These are phyloP conservation scores for Kalaharituber pfeilii DNA, from an alignment of 2,329 filamentous ascomycete genomes.

Conservation along the genomic window DNA sequence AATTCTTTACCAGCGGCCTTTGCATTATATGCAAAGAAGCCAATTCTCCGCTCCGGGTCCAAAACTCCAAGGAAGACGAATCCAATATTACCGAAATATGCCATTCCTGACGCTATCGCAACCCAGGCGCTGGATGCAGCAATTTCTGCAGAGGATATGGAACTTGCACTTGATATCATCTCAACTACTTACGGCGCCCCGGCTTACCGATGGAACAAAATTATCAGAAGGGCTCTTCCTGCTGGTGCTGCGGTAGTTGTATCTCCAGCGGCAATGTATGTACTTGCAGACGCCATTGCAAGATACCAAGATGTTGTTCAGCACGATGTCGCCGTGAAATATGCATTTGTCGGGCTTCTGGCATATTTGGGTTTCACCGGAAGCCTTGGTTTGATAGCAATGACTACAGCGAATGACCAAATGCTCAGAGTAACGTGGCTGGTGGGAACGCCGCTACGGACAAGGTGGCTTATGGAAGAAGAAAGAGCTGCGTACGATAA, in stretches of 20 bases:
- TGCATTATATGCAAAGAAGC: conserved; percentile 67
- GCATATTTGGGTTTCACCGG: conserved; percentile 70
- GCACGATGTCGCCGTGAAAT: conserved; percentile 50
- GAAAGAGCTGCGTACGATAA: conserved; percentile 75
- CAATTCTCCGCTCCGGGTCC: conserved; percentile 37
- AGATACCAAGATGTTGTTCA: conserved; percentile 61
- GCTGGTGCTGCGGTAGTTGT: conserved; percentile 34
- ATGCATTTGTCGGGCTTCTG: conserved; percentile 63
- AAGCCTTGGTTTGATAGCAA: conserved; percentile 64
- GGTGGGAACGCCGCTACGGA: conserved; percentile 58
- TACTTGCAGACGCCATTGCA: conserved; percentile 49
- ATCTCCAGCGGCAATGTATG: conserved; percentile 51
- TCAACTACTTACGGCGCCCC: conserved; percentile 49
- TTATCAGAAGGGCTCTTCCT: conserved; percentile 47
- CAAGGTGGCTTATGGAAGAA: conserved; percentile 77
- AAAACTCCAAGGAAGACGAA: conserved; percentile 32
- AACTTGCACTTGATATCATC: conserved; percentile 58
- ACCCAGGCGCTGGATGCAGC: conserved; percentile 61
- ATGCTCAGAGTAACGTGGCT: conserved; percentile 89
- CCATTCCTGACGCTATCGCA: conserved; percentile 53
- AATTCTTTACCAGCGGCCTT: conserved; percentile 66
- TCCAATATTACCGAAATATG: conserved; percentile 50
- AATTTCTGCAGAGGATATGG: conserved; percentile 59
- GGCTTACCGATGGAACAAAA: conserved; percentile 50
- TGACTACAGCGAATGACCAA: conserved; percentile 81